A percentile compares a stretch with the other conserved stretches of the same genome.
These are phyloP conservation scores for Hypoxylon sp. DNA, from an alignment of 2,329 filamentous ascomycete genomes.

Conservation along the genomic window DNA sequence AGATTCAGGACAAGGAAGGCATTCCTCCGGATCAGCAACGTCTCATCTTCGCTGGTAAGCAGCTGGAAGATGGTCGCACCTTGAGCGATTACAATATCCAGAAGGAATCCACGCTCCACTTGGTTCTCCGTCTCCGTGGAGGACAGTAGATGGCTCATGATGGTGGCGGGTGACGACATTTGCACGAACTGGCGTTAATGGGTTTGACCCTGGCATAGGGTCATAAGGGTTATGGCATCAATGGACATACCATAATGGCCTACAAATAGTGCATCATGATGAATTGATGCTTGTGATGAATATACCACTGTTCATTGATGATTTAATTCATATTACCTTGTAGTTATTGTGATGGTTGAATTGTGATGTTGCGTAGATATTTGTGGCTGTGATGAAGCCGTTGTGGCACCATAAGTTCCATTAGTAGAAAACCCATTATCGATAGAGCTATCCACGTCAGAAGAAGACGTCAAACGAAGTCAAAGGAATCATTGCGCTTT, in stretches of 20 bases:
- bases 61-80: constrained; percentile 82
- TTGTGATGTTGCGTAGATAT: neutral
- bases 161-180: constrained; percentile 46
- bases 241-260: constrained; percentile 39
- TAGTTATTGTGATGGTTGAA: constrained; percentile 3
- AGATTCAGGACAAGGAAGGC: constrained; percentile 81
- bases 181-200: constrained; percentile 52
- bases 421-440: constrained; percentile 8
- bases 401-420: neutral
- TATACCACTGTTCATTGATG: constrained; percentile 32
- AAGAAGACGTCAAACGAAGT: constrained; percentile 24
- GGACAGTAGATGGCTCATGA: constrained; percentile 63
- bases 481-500: constrained; percentile 23
- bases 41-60: constrained; percentile 79
- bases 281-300: constrained; percentile 37
- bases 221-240: constrained; percentile 35
- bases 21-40: constrained; percentile 80
- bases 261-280: constrained; percentile 24
- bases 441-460: constrained; percentile 13
- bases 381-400: neutral
- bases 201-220: constrained; percentile 38
- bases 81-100: constrained; percentile 93
- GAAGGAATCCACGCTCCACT: constrained; percentile 80
- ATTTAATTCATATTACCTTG: constrained; percentile 3
- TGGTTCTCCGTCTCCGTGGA: constrained; percentile 80